Conservation (phyloP, 352 stramenopile genomes). For the Halophytophthora batemanensis region DNA sequence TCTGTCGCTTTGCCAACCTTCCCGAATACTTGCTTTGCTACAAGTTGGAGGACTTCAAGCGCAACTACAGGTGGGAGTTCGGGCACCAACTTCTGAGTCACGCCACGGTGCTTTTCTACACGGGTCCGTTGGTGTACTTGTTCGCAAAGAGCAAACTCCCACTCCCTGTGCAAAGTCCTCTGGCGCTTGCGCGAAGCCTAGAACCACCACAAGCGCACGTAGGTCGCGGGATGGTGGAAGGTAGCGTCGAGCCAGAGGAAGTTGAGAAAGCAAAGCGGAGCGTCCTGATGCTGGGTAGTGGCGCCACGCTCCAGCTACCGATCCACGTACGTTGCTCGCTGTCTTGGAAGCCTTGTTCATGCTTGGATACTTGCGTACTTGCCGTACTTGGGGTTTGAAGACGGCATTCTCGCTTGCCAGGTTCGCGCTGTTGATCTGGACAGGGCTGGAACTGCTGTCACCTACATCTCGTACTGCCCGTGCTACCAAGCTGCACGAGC, state of each 20-base stretch:
- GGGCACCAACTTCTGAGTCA: constrained; percentile 93
- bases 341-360: no score
- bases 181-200: constrained; percentile 37
- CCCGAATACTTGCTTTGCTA: background rate
- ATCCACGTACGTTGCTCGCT: constrained; percentile 31
- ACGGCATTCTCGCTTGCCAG: constrained; percentile 58
- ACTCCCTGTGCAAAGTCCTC: constrained; percentile 36
- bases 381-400: constrained; percentile 17
- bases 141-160: constrained; percentile 69
- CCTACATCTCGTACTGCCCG: constrained; percentile 44
- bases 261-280: constrained; percentile 12
- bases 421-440: constrained; percentile 62
- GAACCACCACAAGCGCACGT: constrained; percentile 51
- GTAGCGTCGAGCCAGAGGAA: constrained; percentile 25
- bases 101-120: constrained; percentile 89
- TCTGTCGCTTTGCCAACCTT: no score
- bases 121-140: constrained; percentile 90
- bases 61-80: constrained; percentile 92
- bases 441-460: constrained; percentile 52
- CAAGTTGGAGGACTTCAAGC: constrained; percentile 96
- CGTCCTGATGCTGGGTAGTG: constrained; percentile 17
- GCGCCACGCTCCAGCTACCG: constrained; percentile 43
- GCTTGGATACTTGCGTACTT: background rate
- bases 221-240: constrained; percentile 47
- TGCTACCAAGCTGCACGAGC: constrained; percentile 50